Evolutionary conservation across 495 filamentous ascomycete species (phyloP).

Genomic region (Trichoderma virens): DNA sequence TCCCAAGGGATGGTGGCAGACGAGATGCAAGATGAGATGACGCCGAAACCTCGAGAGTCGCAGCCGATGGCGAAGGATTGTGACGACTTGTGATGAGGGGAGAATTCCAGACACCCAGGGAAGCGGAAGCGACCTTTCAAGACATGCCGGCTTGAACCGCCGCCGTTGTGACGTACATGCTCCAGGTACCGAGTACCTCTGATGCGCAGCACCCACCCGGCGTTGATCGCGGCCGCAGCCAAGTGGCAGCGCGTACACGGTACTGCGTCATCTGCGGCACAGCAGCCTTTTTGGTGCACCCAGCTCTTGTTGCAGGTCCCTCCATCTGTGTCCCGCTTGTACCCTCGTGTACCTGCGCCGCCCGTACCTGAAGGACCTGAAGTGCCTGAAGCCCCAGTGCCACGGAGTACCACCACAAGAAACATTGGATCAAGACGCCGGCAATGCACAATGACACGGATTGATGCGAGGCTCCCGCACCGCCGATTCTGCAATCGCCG

Average conservation of each 20-base stretch:
- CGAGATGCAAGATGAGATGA: not conserved
- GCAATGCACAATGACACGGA: not conserved
- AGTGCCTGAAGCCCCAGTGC: not conserved
- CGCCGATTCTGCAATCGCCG: too few species aligned
- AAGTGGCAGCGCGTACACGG: not conserved
- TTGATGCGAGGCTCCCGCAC: slow-evolving; percentile 1
- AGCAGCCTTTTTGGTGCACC: not conserved
- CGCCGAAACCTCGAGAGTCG: not conserved
- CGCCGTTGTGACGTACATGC: not conserved
- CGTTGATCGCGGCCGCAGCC: too few species aligned
- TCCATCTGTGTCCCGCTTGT: too few species aligned
- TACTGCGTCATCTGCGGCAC: not conserved
- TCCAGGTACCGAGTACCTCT: not conserved
- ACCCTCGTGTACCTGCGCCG: not conserved
- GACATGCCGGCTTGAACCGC: not conserved
- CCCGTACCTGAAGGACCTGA: not conserved
- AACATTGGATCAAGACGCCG: not conserved
- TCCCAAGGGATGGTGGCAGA: not conserved
- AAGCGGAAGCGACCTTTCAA: not conserved
- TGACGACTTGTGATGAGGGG: slow-evolving; percentile 4
- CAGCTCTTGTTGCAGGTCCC: not conserved
- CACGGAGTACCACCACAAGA: slow-evolving; percentile 1
- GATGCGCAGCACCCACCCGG: not conserved
- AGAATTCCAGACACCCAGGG: not conserved
- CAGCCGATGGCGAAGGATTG: not conserved